phyloP scores from a whole-genome alignment of 2,329 filamentous ascomycete species.

The Ceratocystiopsis minuta region DNA sequence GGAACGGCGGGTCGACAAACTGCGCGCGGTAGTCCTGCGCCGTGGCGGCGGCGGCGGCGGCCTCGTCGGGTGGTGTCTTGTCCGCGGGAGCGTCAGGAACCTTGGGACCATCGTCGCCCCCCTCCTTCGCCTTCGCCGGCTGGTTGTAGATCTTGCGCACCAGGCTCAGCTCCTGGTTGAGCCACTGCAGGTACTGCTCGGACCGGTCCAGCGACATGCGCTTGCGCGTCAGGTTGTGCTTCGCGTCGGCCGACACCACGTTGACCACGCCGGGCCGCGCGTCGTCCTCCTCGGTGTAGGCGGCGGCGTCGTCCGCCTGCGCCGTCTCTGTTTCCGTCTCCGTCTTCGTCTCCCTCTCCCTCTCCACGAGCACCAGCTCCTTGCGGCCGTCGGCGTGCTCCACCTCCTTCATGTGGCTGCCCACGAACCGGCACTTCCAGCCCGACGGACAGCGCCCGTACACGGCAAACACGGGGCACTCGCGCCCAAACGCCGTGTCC shows the following conservation, averaged over 20 bases:
- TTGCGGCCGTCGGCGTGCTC: slow-evolving; percentile 62
- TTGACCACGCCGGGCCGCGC: slow-evolving; percentile 56
- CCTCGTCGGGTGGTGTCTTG: slow-evolving; percentile 8
- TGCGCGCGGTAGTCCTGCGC: slow-evolving; percentile 51
- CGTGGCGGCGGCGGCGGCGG: slow-evolving; percentile 14
- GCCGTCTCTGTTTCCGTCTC: slow-evolving; percentile 13
- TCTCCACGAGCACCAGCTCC: slow-evolving; percentile 54
- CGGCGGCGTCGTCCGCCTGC: background rate
- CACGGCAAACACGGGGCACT: slow-evolving; percentile 65
- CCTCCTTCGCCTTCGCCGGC: background rate
- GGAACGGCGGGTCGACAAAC: slow-evolving; percentile 72
- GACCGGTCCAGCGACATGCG: slow-evolving; percentile 53
- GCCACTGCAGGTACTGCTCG: slow-evolving; percentile 60
- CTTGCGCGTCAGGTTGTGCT: slow-evolving; percentile 58
- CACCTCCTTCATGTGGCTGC: slow-evolving; percentile 70
- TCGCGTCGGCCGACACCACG: slow-evolving; percentile 48
- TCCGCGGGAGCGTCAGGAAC: slow-evolving; percentile 5
- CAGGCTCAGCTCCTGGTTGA: slow-evolving; percentile 44
- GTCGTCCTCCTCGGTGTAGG: slow-evolving; percentile 23
- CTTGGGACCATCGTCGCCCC: background rate
- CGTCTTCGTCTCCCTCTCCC: slow-evolving; percentile 2
- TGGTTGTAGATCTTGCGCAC: slow-evolving; percentile 29
- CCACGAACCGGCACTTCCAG: slow-evolving; percentile 87
- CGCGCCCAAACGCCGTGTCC: slow-evolving; percentile 43
- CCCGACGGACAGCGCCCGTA: slow-evolving; percentile 65